Percentiles rank a stretch among this genome's conserved stretches.
phyloP scores from a whole-genome alignment of 352 stramenopile genomes.

The Pythium apleroticum region DNA sequence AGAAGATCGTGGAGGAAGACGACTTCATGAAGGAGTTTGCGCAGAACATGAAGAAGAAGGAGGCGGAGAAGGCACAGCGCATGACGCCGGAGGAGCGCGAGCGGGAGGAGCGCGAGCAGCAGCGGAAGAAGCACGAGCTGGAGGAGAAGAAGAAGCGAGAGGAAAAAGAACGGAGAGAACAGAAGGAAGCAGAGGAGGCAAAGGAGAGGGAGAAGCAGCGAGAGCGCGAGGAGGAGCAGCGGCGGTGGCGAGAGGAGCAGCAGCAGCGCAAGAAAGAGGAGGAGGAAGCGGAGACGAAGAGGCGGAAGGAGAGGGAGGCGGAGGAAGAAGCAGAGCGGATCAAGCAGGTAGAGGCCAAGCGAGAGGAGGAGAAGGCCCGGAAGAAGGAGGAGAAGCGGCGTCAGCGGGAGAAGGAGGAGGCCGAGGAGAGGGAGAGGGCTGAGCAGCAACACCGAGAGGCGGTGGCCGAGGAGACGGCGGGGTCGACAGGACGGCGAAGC shows the following conservation, averaged over 20 bases:
- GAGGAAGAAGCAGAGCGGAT: constrained; percentile 3
- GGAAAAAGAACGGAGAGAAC: background rate
- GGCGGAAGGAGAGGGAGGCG: constrained; percentile 7
- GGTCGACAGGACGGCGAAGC: constrained; percentile 26
- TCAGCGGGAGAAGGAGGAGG: constrained; percentile 30
- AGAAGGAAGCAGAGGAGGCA: constrained; percentile 4
- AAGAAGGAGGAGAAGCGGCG: constrained; percentile 31
- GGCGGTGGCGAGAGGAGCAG: constrained; percentile 9
- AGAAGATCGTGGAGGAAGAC: constrained; percentile 44
- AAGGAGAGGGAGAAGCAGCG: constrained; percentile 12
- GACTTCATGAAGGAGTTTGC: constrained; percentile 71
- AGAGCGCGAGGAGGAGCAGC: constrained; percentile 3
- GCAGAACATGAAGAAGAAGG: constrained; percentile 75
- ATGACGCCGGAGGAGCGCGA: constrained; percentile 20
- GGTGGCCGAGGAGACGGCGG: background rate
- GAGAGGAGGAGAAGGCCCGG: constrained; percentile 31
- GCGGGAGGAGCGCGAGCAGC: background rate
- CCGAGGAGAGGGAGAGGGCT: too few species aligned
- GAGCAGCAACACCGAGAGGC: background rate
- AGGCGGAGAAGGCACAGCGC: constrained; percentile 24
- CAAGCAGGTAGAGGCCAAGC: background rate
- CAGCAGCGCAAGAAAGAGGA: constrained; percentile 2
- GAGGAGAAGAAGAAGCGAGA: constrained; percentile 7
- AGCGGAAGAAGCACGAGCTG: constrained; percentile 1
- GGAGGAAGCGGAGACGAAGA: constrained; percentile 6